A percentile compares a stretch with the other conserved stretches of the same genome.
These are phyloP conservation scores for Claviceps sp. DNA, from an alignment of 2,329 filamentous ascomycete species.

Conservation along the genomic window DNA sequence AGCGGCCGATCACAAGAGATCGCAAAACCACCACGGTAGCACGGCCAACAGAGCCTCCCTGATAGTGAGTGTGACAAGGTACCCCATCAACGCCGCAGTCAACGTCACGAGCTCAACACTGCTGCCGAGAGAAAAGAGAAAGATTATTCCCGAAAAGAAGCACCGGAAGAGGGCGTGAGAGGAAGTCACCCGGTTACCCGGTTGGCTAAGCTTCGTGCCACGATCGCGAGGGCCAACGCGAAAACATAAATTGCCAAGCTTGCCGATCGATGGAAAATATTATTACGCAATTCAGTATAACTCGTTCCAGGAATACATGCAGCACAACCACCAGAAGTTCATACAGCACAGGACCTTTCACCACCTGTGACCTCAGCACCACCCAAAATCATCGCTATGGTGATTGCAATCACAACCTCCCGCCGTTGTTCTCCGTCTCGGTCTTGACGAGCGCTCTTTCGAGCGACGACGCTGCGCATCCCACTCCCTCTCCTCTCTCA, in stretches of 20 bases:
- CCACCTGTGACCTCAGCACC: too few relatives aligned
- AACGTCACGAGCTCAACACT: too few relatives aligned
- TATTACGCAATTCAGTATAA: too few relatives aligned
- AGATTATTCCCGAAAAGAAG: slow-evolving; percentile 6
- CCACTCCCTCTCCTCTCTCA: slow-evolving; percentile 11
- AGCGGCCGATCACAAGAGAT: too few relatives aligned
- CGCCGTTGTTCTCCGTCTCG: slow-evolving; percentile 22
- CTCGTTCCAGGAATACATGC: too few relatives aligned
- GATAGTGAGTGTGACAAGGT: slow-evolving; percentile 7
- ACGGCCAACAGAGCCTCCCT: slow-evolving; percentile 18
- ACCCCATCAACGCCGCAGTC: too few relatives aligned
- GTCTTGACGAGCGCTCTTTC: slow-evolving; percentile 25
- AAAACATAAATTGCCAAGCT: slow-evolving; percentile 23
- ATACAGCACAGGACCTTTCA: too few relatives aligned
- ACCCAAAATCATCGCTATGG: too few relatives aligned
- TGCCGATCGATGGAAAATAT: neutral
- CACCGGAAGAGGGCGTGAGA: slow-evolving; percentile 9
- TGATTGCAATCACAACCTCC: slow-evolving; percentile 6
- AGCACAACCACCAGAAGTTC: too few relatives aligned
- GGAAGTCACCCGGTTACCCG: neutral
- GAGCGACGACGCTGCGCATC: slow-evolving; percentile 16
- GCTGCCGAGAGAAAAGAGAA: slow-evolving; percentile 12
- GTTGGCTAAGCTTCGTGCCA: slow-evolving; percentile 11
- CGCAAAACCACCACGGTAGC: slow-evolving; percentile 17
- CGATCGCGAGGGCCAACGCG: slow-evolving; percentile 29